Evolutionary conservation across 2,329 filamentous ascomycete species (phyloP).

Genomic region (Davidsoniella neocaledoniae): DNA sequence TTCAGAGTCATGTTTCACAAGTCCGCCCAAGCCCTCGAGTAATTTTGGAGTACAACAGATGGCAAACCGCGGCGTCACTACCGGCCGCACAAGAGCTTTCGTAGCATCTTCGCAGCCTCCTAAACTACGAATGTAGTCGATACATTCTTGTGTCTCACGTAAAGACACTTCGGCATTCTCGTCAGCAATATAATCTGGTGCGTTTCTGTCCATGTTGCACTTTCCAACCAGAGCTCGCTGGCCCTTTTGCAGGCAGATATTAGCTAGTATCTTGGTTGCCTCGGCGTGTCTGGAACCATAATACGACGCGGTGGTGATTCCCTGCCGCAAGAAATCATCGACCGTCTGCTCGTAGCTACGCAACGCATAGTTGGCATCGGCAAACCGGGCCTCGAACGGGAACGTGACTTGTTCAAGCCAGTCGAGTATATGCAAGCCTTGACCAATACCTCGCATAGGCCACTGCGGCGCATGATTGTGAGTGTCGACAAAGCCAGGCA

Average conservation of each 20-base stretch:
- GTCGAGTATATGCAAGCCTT: conserved; percentile 38
- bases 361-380: conserved; percentile 34
- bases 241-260: conserved; percentile 33
- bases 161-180: conserved; percentile 29
- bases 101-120: conserved; percentile 22
- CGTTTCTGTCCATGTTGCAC: conserved; percentile 43
- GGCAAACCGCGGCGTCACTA: conserved; percentile 43
- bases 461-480: conserved; percentile 51
- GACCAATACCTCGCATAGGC: conserved; percentile 30
- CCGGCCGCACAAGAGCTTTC: conserved; percentile 27
- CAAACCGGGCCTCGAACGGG: conserved; percentile 44
- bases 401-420: conserved; percentile 51
- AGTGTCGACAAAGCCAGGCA: conserved; percentile 47
- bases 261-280: conserved; percentile 39
- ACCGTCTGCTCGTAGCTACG: conserved; percentile 36
- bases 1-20: conserved; percentile 29
- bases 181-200: conserved; percentile 38
- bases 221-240: conserved; percentile 46
- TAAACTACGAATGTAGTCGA: conserved; percentile 28
- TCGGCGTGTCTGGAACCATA: conserved; percentile 39
- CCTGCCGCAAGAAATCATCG: conserved; percentile 41
- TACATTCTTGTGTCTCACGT: conserved; percentile 30
- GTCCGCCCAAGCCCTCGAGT: conserved; percentile 35
- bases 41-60: conserved; percentile 40
- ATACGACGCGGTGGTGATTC: conserved; percentile 44